Evolutionary conservation across 2,329 filamentous ascomycete species (phyloP).

Genomic region (Niveomyces coronatus): DNA sequence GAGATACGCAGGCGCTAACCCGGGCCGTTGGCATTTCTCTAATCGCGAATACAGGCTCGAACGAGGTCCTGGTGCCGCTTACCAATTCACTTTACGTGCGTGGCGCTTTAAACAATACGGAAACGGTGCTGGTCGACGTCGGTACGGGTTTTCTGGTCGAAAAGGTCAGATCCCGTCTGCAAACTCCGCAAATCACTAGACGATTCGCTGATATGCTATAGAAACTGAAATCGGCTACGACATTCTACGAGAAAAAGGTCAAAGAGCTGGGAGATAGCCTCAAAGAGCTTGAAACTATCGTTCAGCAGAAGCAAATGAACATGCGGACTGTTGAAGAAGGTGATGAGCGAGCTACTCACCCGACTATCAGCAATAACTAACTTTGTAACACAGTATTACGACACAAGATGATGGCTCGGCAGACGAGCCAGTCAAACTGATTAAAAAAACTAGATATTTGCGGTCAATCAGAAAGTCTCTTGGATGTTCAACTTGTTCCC

Average conservation of each 20-base stretch:
- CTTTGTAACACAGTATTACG: conserved; percentile 22
- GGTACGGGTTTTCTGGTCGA: conserved; percentile 93
- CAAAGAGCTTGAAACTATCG: conserved; percentile 46
- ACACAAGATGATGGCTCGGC: conserved; percentile 24
- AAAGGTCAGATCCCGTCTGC: conserved; percentile 48
- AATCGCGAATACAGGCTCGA: conserved; percentile 26
- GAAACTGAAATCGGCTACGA: conserved; percentile 41
- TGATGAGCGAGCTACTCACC: conserved; percentile 23
- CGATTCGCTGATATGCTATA: conserved; percentile 15
- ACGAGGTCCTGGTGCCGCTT: conserved; percentile 76
- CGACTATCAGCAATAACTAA: conserved; percentile 2
- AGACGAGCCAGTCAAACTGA: conserved; percentile 10
- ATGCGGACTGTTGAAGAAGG: conserved; percentile 83
- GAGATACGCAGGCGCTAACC: neutral
- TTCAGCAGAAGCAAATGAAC: conserved; percentile 69
- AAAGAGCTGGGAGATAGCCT: conserved; percentile 42
- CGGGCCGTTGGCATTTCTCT: conserved; percentile 8
- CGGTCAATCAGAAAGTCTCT: conserved; percentile 3
- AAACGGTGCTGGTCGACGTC: conserved; percentile 79
- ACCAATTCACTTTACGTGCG: conserved; percentile 93
- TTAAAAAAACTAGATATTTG: too few relatives aligned
- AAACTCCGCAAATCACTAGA: neutral
- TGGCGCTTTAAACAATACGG: conserved; percentile 62
- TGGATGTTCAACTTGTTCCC: too few relatives aligned
- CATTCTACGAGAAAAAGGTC: conserved; percentile 48